Percentiles rank a stretch among this genome's conserved stretches.
Evolutionary conservation across 192 early-diverging fungal genomes (phyloP).

Genomic region (Podila epigama): DNA sequence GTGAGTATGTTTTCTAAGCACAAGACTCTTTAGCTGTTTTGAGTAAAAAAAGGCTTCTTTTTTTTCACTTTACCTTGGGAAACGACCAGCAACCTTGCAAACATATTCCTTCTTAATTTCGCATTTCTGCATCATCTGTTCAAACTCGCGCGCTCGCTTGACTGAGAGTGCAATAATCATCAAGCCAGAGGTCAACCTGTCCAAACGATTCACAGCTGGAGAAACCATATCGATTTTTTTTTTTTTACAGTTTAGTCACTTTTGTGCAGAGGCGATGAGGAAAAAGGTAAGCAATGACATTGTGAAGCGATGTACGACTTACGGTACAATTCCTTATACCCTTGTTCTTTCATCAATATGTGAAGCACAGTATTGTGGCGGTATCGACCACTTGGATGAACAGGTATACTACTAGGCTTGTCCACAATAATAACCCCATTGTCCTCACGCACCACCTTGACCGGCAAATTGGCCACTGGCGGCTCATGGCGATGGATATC

Average conservation of each 20-base stretch:
- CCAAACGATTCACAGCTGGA: constrained; percentile 90
- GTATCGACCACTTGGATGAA: constrained; percentile 83
- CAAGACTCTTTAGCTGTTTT: not conserved
- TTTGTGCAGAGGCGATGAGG: no score
- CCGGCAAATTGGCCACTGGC: constrained; percentile 70
- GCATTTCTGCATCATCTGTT: constrained; percentile 68
- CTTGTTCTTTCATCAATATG: constrained; percentile 70
- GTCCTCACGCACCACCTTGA: constrained; percentile 72
- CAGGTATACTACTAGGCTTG: constrained; percentile 92
- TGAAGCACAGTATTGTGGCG: constrained; percentile 84
- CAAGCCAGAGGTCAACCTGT: constrained; percentile 93
- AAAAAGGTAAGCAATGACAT: no score
- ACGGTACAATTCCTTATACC: constrained; percentile 64
- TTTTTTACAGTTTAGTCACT: no score
- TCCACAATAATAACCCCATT: constrained; percentile 81
- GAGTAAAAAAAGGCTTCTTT: no score
- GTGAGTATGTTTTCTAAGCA: not conserved
- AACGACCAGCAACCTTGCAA: constrained; percentile 85
- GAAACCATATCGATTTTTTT: no score
- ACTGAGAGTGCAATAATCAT: constrained; percentile 77
- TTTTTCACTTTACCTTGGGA: constrained; percentile 65
- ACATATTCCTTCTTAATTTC: constrained; percentile 89
- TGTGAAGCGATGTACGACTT: constrained; percentile 8
- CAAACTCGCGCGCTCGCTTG: constrained; percentile 67
- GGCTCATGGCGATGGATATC: constrained; percentile 96